Evolutionary conservation across 768 basidiomycete genomes (phyloP).

Genomic region (Lactarius quietus): DNA sequence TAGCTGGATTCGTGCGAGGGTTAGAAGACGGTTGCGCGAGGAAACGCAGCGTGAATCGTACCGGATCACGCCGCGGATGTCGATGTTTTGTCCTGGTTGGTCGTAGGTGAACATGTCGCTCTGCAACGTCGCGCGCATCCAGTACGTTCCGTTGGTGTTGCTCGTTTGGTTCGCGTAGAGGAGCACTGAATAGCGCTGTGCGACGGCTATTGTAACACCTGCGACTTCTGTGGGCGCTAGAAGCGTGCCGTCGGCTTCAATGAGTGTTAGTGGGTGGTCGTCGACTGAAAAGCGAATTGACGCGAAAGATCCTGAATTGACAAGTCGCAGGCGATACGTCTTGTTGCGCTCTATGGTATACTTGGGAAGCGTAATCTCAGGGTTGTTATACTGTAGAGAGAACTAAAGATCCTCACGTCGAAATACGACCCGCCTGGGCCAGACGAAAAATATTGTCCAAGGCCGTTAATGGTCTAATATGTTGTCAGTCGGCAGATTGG

Average conservation of each 20-base stretch:
- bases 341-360: conserved; percentile 37
- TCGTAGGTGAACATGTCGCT: conserved; percentile 34
- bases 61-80: conserved; percentile 23
- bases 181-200: conserved; percentile 51
- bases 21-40: too few species aligned
- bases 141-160: conserved; percentile 36
- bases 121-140: conserved; percentile 41
- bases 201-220: conserved; percentile 41
- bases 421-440: conserved; percentile 33
- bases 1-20: conserved; percentile 1
- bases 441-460: conserved; percentile 32
- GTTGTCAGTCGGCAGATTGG: background rate
- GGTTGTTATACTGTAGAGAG: background rate
- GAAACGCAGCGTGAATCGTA: background rate
- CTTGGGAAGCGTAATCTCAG: conserved; percentile 28
- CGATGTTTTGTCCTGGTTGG: conserved; percentile 21
- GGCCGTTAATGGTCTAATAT: conserved; percentile 33
- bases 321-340: conserved; percentile 45
- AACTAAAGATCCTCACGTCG: conserved; percentile 25
- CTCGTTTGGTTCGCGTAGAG: conserved; percentile 40
- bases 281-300: conserved; percentile 46
- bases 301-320: conserved; percentile 48
- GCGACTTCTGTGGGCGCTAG: conserved; percentile 39
- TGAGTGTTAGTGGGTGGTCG: conserved; percentile 42
- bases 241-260: conserved; percentile 48